Conservation (phyloP, 495 filamentous ascomycete genomes). For the Jackrogersella minutella region DNA sequence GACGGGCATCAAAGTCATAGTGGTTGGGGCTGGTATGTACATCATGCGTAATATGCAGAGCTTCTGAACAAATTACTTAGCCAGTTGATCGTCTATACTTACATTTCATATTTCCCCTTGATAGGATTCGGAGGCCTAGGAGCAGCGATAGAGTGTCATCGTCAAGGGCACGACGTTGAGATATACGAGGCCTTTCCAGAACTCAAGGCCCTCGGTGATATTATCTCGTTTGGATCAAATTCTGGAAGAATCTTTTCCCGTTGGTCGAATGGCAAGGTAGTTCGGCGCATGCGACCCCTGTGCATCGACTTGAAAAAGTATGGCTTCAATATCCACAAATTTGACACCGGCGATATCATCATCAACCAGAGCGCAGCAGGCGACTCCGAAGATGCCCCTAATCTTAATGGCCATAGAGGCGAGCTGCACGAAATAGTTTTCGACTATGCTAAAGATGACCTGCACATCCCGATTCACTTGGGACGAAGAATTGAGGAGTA, state of each 20-base stretch:
- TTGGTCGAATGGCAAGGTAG: slow-evolving; percentile 59
- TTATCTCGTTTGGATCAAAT: slow-evolving; percentile 71
- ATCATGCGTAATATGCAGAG: neutral
- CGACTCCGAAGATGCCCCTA: slow-evolving; percentile 58
- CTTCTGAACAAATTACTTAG: neutral
- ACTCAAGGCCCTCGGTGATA: slow-evolving; percentile 67
- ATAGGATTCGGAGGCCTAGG: slow-evolving; percentile 66
- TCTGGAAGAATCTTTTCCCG: slow-evolving; percentile 63
- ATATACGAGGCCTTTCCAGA: slow-evolving; percentile 67
- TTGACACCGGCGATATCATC: slow-evolving; percentile 66
- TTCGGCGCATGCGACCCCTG: slow-evolving; percentile 56
- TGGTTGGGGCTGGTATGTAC: slow-evolving; percentile 59
- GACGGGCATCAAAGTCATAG: slow-evolving; percentile 64
- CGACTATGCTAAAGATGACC: slow-evolving; percentile 62
- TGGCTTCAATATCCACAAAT: slow-evolving; percentile 69
- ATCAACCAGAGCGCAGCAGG: slow-evolving; percentile 60
- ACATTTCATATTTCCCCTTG: neutral
- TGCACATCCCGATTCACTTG: slow-evolving; percentile 64
- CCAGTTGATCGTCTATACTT: neutral
- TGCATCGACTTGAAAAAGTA: slow-evolving; percentile 60
- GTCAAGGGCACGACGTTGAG: slow-evolving; percentile 65
- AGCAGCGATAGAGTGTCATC: slow-evolving; percentile 68
- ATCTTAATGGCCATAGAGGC: slow-evolving; percentile 68
- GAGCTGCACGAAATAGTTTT: slow-evolving; percentile 67
- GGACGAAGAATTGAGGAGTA: slow-evolving; percentile 62